Conservation (phyloP, 345 rosid genomes). For the Eucalyptus rudis region DNA sequence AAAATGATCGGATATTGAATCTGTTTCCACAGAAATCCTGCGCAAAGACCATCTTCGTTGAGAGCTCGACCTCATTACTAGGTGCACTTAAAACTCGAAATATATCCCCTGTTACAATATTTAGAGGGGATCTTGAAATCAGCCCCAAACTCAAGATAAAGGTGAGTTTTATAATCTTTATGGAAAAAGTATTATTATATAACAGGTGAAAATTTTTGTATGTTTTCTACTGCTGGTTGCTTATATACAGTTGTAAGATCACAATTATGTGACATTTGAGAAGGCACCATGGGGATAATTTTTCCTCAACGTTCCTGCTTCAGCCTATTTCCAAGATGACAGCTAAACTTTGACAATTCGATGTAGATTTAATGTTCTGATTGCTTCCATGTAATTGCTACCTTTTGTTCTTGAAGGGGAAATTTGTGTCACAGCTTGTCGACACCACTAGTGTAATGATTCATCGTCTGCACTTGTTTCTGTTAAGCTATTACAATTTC, state of each 20-base stretch:
- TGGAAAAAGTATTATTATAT: background rate
- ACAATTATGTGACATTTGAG: background rate
- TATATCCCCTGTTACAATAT: slow-evolving; percentile 65
- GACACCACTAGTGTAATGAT: background rate
- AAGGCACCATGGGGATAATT: background rate
- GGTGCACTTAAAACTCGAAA: slow-evolving; percentile 76
- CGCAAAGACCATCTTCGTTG: slow-evolving; percentile 48
- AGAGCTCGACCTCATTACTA: slow-evolving; percentile 57
- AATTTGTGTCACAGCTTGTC: background rate
- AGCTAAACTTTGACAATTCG: background rate
- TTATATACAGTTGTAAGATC: background rate
- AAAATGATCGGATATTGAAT: slow-evolving; percentile 63
- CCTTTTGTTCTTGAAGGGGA: background rate
- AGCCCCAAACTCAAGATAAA: slow-evolving; percentile 61
- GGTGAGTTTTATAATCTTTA: slow-evolving; percentile 27
- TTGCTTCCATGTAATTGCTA: background rate
- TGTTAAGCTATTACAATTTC: background rate
- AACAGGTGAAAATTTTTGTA: background rate
- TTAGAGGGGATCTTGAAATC: slow-evolving; percentile 84
- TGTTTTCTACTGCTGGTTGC: background rate
- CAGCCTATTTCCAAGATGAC: background rate
- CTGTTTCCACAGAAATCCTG: slow-evolving; percentile 43
- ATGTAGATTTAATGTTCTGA: background rate
- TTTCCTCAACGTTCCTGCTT: background rate
- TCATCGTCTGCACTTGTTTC: background rate